Evolutionary conservation across 495 filamentous ascomycete genomes (phyloP), one percentile per base, ranked within the genome.

Genomic region (Rusavskia elegans): DNA sequence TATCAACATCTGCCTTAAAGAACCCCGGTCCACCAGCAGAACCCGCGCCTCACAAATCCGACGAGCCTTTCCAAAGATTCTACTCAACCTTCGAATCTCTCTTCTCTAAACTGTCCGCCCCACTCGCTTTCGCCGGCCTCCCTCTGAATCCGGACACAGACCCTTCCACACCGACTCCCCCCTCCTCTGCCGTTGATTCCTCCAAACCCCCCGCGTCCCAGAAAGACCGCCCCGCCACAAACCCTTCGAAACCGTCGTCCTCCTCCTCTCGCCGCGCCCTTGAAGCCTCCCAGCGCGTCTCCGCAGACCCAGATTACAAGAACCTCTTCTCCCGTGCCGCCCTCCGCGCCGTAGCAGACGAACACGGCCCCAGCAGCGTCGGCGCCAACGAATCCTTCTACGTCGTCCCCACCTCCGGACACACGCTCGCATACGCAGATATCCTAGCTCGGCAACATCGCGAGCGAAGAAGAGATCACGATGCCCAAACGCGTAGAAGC

Each of bases 81-180:
- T 98, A 95, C 67, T 86, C 75, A 50, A 87, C 84, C 17, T 87
- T 96, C 60, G 88, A 87, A 49, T 81, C 73, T 38, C 73, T 96
- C 21, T 82, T 96, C 59, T 85, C 83, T 48, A 79, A 77, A 48
- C 76, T 98, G 3, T 93, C 90, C 5, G 87, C 88, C 0, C 88
- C 88, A 13, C 71, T 98, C 7, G 89, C 88, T 13, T 97, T 95
- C 65, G 85, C 90, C 13, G 89, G 90, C 2, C 79, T 98, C 3
- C 92, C 93, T 2, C 67, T 98, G 7, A 70, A 63, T 8, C 63
- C 69, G 10, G 78, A 85, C 17, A 32, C 61, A 10, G 53, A 58
- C 5, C 59, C 58, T 10, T 29, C 44, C 4, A 23, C 16, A 16
- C 9, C 44, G 7, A 46, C 8, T 29, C 17, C 9, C 19, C 40